These are phyloP conservation scores for Pichia membranifaciens DNA, from an alignment of 805 yeast species.

Conservation along the genomic window DNA sequence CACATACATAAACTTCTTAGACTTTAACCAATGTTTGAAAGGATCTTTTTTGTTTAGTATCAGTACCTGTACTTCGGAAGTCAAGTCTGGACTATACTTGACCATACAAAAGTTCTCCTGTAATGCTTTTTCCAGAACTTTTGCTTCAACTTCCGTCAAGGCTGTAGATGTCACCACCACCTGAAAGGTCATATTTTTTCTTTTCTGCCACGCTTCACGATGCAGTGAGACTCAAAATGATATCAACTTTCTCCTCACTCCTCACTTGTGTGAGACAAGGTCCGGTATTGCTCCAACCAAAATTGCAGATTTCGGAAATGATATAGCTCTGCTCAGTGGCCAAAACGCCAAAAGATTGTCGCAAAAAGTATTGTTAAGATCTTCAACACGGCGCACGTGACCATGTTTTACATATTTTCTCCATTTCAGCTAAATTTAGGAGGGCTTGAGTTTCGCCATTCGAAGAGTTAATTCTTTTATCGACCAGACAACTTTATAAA, in stretches of 20 bases:
- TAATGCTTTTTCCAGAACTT: constrained; percentile 15
- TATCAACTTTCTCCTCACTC: no score
- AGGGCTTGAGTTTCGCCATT: no score
- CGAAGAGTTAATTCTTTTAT: not conserved
- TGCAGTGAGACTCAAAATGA: no score
- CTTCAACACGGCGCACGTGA: no score
- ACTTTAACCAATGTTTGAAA: constrained; percentile 28
- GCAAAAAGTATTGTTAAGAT: no score
- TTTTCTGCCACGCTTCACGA: not conserved
- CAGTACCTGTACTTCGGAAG: constrained; percentile 23
- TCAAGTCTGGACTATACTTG: constrained; percentile 23
- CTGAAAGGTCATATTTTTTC: not conserved
- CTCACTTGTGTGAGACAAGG: no score
- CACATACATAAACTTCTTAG: constrained; percentile 50
- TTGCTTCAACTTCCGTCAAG: constrained; percentile 17
- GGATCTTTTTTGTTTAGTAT: constrained; percentile 22
- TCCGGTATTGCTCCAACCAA: no score
- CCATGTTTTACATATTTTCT: no score
- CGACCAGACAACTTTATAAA: not conserved
- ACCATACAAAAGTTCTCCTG: constrained; percentile 15
- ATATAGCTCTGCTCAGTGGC: no score
- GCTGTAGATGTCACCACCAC: constrained; percentile 26
- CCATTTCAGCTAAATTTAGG: no score
- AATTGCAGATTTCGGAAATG: no score
- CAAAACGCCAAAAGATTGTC: no score